phyloP scores from a whole-genome alignment of 306 rosid species.

The Abrus pulchellus region DNA sequence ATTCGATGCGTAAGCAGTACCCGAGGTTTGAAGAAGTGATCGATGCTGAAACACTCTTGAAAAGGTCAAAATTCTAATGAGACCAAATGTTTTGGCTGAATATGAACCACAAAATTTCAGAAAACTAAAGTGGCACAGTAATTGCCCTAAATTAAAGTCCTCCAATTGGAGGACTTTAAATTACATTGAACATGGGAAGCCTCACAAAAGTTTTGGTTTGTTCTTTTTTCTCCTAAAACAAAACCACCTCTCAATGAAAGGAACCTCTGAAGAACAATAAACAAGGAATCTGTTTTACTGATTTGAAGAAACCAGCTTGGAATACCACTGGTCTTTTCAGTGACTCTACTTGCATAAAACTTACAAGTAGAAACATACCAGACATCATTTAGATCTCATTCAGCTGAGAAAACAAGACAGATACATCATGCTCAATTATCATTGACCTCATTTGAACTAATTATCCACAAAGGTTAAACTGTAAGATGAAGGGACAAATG shows the following conservation, averaged over 20 bases:
- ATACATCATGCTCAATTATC: background rate
- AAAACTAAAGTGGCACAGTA: background rate
- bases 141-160: background rate
- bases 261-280: background rate
- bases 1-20: background rate
- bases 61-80: background rate
- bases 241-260: background rate
- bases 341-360: background rate
- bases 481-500: background rate
- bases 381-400: background rate
- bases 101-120: background rate
- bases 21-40: background rate
- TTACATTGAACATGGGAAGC: background rate
- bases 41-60: background rate
- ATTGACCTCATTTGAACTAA: background rate
- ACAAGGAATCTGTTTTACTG: background rate
- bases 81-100: background rate
- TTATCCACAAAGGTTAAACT: background rate
- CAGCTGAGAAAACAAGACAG: slow-evolving; percentile 3
- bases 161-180: background rate
- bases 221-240: background rate
- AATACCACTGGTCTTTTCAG: background rate
- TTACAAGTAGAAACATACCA: background rate
- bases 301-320: background rate
- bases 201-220: background rate